Evolutionary conservation across 176 grass and related monocot species (phyloP), one percentile per base, ranked within the genome.

Genomic region (Thinopyrum elongatum): DNA sequence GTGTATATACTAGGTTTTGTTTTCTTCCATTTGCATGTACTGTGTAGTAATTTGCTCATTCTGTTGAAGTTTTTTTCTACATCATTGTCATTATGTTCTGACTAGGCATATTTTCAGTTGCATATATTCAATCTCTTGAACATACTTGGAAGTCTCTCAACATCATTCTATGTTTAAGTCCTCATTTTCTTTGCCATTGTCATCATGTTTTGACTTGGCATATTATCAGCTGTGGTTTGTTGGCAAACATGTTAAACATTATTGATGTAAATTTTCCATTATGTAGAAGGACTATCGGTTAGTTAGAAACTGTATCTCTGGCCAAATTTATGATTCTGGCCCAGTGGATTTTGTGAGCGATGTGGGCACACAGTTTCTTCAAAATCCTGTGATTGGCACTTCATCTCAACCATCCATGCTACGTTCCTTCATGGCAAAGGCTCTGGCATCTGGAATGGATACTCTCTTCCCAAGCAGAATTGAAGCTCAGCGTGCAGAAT

Each of bases 381-480:
- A 76, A 82, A 89, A 93, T 82, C 81, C 81, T 78, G 79, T 60
- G 9, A 74, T 66, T 86, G 86, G 74, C 26, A 83, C 60, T 41
- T 79, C 89, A 41, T 81, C 65, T 80, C 87, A 85, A 55, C 85
- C 90, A 83, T 75, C 86, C 25, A 81, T 88, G 87, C 65, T 96
- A 74, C 77, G 85, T 79, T 94, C 92, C 80, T 94, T 90, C 82
- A 94, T 94, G 69, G 82, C 88, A 74, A 99, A 95, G 88, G 85
- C 92, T 10, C 22, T 99, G 59, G 64, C 92, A 72, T 99, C 97
- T 73, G 90, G 88, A 78, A 86, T 99, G 82, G 94, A 93, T 76
- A 96, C 88, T 91, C 90, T 99, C 68, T 94, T 99, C 42, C 86
- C 89, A 80, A 92, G 87, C 89, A 99, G 92, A 93, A 86, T 96